These are phyloP conservation scores for Sugiyamaella xylanicola DNA, from an alignment of 1,139 yeast genomes.

Conservation along the genomic window DNA sequence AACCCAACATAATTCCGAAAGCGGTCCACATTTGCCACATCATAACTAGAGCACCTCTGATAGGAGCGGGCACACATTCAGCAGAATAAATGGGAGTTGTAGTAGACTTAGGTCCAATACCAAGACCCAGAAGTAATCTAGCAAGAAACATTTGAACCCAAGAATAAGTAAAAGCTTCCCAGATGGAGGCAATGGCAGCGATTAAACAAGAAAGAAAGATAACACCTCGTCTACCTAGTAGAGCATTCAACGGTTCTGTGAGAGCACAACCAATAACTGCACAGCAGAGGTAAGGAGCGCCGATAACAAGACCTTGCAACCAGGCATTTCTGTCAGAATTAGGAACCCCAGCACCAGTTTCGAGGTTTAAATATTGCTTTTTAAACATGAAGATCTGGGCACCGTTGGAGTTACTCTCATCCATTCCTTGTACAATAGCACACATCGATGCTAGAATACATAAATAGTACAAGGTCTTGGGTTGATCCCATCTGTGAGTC, in stretches of 20 bases:
- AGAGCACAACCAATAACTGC: slow-evolving; percentile 72
- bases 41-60: slow-evolving; percentile 82
- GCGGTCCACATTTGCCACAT: slow-evolving; percentile 91
- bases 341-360: slow-evolving; percentile 39
- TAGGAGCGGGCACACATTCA: slow-evolving; percentile 74
- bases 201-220: slow-evolving; percentile 68
- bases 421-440: slow-evolving; percentile 94
- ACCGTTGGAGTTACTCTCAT: slow-evolving; percentile 84
- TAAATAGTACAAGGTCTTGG: slow-evolving; percentile 60
- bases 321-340: slow-evolving; percentile 53
- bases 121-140: slow-evolving; percentile 71
- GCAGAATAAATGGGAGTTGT: slow-evolving; percentile 83
- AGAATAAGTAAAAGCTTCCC: slow-evolving; percentile 71
- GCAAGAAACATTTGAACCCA: slow-evolving; percentile 82
- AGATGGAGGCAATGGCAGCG: slow-evolving; percentile 68
- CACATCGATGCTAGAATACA: slow-evolving; percentile 80
- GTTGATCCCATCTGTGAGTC: slow-evolving; percentile 68
- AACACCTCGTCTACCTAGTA: slow-evolving; percentile 71
- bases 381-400: slow-evolving; percentile 49
- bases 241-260: slow-evolving; percentile 65
- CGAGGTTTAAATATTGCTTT: slow-evolving; percentile 3
- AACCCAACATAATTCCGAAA: slow-evolving; percentile 81
- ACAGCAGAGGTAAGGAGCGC: slow-evolving; percentile 81
- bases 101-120: slow-evolving; percentile 78
- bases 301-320: slow-evolving; percentile 73